Evolutionary conservation across 139 green algal species (phyloP), one percentile per base, ranked within the genome.

Genomic region (Volvox reticuliferus): DNA sequence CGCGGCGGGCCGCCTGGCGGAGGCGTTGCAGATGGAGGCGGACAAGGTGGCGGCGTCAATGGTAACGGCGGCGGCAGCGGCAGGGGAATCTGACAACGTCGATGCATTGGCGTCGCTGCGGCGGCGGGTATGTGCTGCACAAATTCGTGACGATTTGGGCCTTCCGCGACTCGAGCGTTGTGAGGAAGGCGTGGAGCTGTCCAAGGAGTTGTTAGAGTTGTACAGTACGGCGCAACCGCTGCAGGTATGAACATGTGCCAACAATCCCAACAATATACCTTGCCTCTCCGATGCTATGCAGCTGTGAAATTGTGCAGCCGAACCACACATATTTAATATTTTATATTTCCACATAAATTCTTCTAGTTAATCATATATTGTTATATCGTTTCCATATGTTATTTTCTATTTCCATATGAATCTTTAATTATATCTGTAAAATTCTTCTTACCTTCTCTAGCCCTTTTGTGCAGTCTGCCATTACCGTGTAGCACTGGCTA

Each of bases 141-240:
- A 96, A 92, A 44, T 98, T 24, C 79, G 95, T 30, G 84, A 92
- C 21, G 95, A 98, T 36, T 84, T 96, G 67, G 95, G 93, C 6
- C 84, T 93, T 50, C 91, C 94, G 0, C 28, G 2, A 1, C 68
- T 93, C 12, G 0, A 21, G 21, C 6, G 3, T 9, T 26, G 22
- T 17, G 44, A 1, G n/a, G 62, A 22, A 13, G 89, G 68, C 3
- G 65, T 93, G 16, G 61, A 28, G 6, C 73, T 87, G 19, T 92
- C 94, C 0, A 87, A 87, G 73, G 68, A 86, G 32, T 92, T 98
- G 33, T 77, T 97, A 80, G 61, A 62, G 3, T 88, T 95, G 24
- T 97, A 96, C 86, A 65, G 69, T 16, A 35, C 71, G 12, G 90
- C 92, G 17, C 75, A 94, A 69, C 91, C 93, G 2, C 91, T 97